These are phyloP conservation scores for Spencermartinsiella ligniputridi DNA, from an alignment of 1,139 yeast species.

Conservation along the genomic window DNA sequence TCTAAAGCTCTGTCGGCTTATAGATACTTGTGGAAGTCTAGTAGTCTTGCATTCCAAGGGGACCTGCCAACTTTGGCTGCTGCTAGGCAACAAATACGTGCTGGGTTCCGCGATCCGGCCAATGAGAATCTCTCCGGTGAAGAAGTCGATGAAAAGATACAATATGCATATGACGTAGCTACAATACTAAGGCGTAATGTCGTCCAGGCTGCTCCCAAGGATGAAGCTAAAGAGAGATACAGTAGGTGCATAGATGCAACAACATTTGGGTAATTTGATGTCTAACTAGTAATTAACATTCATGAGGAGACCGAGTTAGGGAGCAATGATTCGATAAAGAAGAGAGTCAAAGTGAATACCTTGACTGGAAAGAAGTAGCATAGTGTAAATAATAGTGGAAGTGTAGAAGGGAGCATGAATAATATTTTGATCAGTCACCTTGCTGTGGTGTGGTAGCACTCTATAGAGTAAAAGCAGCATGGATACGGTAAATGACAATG, in stretches of 20 bases:
- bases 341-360: conserved; percentile 10
- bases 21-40: conserved; percentile 66
- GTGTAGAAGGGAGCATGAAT: too few species aligned
- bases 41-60: conserved; percentile 57
- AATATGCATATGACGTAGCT: conserved; percentile 65
- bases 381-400: too few species aligned
- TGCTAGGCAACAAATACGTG: conserved; percentile 61
- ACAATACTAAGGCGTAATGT: conserved; percentile 63
- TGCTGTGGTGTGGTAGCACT: too few species aligned
- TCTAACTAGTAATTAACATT: conserved; percentile 49
- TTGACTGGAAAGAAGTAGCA: neutral
- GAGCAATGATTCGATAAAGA: conserved; percentile 64
- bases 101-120: conserved; percentile 46
- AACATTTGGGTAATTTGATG: neutral
- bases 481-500: too few species aligned
- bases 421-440: too few species aligned
- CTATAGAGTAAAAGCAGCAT: too few species aligned
- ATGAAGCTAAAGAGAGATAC: conserved; percentile 37
- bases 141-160: conserved; percentile 43
- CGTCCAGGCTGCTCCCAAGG: conserved; percentile 71
- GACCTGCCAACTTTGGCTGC: conserved; percentile 47
- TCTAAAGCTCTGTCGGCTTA: conserved; percentile 44
- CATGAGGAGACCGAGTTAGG: conserved; percentile 85
- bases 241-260: conserved; percentile 26
- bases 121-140: conserved; percentile 40